phyloP scores from a whole-genome alignment of 495 filamentous ascomycete genomes.

The Neurospora sp. region DNA sequence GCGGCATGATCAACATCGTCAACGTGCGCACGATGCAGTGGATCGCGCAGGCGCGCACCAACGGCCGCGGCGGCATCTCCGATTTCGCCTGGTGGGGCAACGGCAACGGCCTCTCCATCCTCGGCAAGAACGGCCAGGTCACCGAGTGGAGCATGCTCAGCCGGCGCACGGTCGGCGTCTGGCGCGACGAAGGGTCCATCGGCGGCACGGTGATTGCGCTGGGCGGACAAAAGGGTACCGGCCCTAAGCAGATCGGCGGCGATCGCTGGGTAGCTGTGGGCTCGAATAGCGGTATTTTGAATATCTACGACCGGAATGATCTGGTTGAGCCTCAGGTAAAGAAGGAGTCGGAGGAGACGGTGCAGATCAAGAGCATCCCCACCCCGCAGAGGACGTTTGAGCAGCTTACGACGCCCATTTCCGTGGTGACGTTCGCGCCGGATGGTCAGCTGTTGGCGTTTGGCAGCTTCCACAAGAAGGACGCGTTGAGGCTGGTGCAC shows the following conservation, averaged over 20 bases:
- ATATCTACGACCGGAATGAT: slow-evolving; percentile 75
- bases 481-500: slow-evolving; percentile 81
- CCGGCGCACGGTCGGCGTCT: slow-evolving; percentile 60
- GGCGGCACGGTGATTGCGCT: slow-evolving; percentile 72
- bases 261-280: slow-evolving; percentile 86
- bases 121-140: slow-evolving; percentile 80
- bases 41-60: slow-evolving; percentile 72
- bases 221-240: slow-evolving; percentile 46
- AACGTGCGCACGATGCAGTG: slow-evolving; percentile 77
- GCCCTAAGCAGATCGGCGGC: slow-evolving; percentile 55
- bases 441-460: slow-evolving; percentile 85
- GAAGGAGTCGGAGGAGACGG: slow-evolving; percentile 27
- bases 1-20: slow-evolving; percentile 78
- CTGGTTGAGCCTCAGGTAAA: slow-evolving; percentile 41
- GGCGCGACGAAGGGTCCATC: slow-evolving; percentile 85
- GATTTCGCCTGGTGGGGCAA: slow-evolving; percentile 88
- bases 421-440: slow-evolving; percentile 65
- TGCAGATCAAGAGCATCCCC: slow-evolving; percentile 51
- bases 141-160: slow-evolving; percentile 71
- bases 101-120: slow-evolving; percentile 63
- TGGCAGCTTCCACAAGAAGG: slow-evolving; percentile 73
- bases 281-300: slow-evolving; percentile 73
- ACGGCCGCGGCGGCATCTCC: slow-evolving; percentile 70
- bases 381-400: slow-evolving; percentile 62
- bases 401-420: slow-evolving; percentile 76